Conservation (phyloP, 352 stramenopile species). For the Pythium apleroticum region DNA sequence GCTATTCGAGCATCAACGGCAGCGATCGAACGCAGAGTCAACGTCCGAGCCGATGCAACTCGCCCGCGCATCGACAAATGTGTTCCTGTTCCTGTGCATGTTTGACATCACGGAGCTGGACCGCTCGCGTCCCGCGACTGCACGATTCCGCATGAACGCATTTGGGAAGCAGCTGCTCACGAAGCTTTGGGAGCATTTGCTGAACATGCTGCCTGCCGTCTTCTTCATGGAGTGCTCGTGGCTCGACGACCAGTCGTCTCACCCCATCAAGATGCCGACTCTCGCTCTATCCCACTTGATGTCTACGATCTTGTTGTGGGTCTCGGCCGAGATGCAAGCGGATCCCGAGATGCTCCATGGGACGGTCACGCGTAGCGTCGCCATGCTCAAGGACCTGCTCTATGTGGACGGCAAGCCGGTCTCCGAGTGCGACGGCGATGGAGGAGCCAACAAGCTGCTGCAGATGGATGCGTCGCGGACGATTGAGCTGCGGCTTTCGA, state of each 20-base stretch:
- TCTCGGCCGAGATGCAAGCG: constrained; percentile 2
- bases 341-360: background rate
- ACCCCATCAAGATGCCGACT: constrained; percentile 34
- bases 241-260: constrained; percentile 51
- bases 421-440: background rate
- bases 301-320: constrained; percentile 42
- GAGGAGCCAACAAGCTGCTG: background rate
- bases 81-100: constrained; percentile 54
- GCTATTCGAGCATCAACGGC: background rate
- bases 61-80: constrained; percentile 28
- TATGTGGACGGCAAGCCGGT: constrained; percentile 11
- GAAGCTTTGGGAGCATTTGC: constrained; percentile 43
- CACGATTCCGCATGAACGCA: constrained; percentile 42
- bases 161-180: constrained; percentile 42
- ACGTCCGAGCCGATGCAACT: background rate
- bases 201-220: constrained; percentile 53
- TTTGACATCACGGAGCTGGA: constrained; percentile 44
- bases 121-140: constrained; percentile 26
- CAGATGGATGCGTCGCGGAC: constrained; percentile 1
- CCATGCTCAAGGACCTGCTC: constrained; percentile 1
- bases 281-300: constrained; percentile 59
- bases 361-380: constrained; percentile 1
- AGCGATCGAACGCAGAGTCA: background rate
- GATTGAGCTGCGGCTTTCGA: constrained; percentile 12
- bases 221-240: constrained; percentile 70